A percentile compares a stretch with the other conserved stretches of the same genome.
Conservation (phyloP, 1,139 yeast genomes). For the Protomyces inouyei region DNA sequence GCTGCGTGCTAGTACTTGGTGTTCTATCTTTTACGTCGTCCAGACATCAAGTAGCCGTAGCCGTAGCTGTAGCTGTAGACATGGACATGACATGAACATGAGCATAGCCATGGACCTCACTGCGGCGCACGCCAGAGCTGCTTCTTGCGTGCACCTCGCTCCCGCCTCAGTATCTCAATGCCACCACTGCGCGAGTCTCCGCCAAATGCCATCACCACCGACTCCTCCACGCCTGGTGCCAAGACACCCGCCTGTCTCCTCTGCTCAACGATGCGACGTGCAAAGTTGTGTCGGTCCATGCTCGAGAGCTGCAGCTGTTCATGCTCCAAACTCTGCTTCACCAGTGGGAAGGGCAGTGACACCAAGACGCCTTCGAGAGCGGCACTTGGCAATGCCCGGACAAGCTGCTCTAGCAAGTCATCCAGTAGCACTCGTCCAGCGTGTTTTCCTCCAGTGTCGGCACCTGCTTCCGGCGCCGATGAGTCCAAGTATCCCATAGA, state of each 20-base stretch:
- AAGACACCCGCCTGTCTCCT: background rate
- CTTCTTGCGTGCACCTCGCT: slow-evolving; percentile 8
- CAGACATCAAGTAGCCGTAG: no score
- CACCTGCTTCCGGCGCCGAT: background rate
- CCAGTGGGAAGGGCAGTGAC: slow-evolving; percentile 16
- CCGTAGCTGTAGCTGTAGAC: no score
- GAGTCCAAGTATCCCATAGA: background rate
- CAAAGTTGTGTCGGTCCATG: slow-evolving; percentile 21
- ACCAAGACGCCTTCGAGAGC: slow-evolving; percentile 9
- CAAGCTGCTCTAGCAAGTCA: slow-evolving; percentile 5
- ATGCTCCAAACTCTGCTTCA: slow-evolving; percentile 17
- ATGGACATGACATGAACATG: no score
- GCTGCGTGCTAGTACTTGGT: no score
- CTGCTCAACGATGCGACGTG: slow-evolving; percentile 8
- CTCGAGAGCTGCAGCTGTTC: background rate
- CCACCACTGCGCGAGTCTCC: slow-evolving; percentile 25
- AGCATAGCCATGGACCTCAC: background rate
- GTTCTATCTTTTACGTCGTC: no score
- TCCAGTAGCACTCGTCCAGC: background rate
- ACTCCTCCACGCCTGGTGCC: slow-evolving; percentile 20
- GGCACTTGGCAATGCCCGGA: background rate
- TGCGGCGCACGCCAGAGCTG: slow-evolving; percentile 12
- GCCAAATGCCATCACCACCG: slow-evolving; percentile 25
- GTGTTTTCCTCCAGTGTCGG: background rate
- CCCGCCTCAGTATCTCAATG: slow-evolving; percentile 22